Evolutionary conservation across 441 rosid species (phyloP).

Genomic region (Euphorbia schlechtendalii): DNA sequence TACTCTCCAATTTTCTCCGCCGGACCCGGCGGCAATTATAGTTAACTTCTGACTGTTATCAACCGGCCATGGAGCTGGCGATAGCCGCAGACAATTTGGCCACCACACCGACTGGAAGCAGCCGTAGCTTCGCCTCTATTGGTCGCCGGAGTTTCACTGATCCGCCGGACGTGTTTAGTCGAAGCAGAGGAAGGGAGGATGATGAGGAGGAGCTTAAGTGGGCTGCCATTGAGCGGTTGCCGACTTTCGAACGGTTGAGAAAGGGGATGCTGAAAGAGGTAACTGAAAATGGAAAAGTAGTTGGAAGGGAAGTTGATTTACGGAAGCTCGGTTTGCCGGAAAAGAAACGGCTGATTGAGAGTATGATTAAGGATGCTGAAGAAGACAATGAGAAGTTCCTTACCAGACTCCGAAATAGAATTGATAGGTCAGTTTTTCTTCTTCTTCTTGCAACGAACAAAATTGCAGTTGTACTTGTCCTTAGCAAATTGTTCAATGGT

Average conservation of each 20-base stretch:
- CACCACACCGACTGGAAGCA: not conserved
- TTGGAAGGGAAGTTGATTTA: constrained; percentile 52
- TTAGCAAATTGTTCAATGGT: not conserved
- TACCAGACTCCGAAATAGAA: constrained; percentile 49
- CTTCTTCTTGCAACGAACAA: not conserved
- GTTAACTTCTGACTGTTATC: not conserved
- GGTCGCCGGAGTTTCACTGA: not conserved
- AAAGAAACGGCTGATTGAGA: constrained; percentile 54
- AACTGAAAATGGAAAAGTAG: constrained; percentile 42
- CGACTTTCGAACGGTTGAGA: constrained; percentile 67
- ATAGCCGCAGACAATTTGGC: constrained; percentile 13
- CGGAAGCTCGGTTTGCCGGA: constrained; percentile 50
- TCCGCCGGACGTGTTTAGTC: constrained; percentile 30
- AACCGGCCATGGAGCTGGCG: constrained; percentile 4
- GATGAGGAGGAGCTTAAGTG: constrained; percentile 87
- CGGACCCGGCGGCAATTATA: not conserved
- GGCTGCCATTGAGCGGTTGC: constrained; percentile 88
- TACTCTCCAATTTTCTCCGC: not conserved
- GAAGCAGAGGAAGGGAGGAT: constrained; percentile 32
- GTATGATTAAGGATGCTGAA: constrained; percentile 54
- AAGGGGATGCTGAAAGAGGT: constrained; percentile 54
- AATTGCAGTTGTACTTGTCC: not conserved
- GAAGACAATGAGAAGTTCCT: constrained; percentile 73
- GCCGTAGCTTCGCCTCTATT: constrained; percentile 3
- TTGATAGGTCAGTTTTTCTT: constrained; percentile 40